Percentiles rank a stretch among this genome's conserved stretches.
These are phyloP conservation scores for Candida neerlandica DNA, from an alignment of 1,139 yeast genomes.

Conservation along the genomic window DNA sequence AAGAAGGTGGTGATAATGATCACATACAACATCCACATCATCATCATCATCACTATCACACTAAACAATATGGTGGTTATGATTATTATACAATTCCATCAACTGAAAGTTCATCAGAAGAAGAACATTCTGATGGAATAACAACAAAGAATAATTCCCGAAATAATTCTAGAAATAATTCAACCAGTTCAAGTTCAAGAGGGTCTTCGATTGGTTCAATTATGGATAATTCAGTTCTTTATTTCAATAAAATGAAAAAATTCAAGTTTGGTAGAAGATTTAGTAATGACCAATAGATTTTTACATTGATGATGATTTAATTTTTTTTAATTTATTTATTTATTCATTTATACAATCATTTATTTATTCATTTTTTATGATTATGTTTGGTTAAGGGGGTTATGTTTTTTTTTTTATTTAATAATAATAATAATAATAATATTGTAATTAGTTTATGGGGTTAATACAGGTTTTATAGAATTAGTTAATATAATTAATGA, in stretches of 20 bases:
- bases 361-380: too few relatives aligned
- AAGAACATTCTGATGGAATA: not conserved
- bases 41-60: conserved; percentile 5
- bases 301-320: not conserved
- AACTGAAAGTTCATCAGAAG: conserved; percentile 9
- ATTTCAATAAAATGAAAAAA: conserved; percentile 15
- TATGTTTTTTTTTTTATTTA: not conserved
- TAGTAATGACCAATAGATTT: conserved; percentile 10
- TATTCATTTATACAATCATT: not conserved
- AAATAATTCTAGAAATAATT: conserved; percentile 9
- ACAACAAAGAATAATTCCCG: conserved; percentile 5
- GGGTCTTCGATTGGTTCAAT: conserved; percentile 13
- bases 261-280: conserved; percentile 14
- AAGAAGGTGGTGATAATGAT: not conserved
- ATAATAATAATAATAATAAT: not conserved
- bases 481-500: too few relatives aligned
- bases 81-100: conserved; percentile 18
- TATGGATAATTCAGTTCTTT: conserved; percentile 13
- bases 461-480: not conserved
- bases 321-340: not conserved
- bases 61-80: conserved; percentile 10
- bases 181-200: conserved; percentile 12
- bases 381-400: not conserved
- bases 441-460: not conserved
- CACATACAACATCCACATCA: not conserved